phyloP scores from a whole-genome alignment of 2,329 filamentous ascomycete genomes.

The Trichophyton equinum region DNA sequence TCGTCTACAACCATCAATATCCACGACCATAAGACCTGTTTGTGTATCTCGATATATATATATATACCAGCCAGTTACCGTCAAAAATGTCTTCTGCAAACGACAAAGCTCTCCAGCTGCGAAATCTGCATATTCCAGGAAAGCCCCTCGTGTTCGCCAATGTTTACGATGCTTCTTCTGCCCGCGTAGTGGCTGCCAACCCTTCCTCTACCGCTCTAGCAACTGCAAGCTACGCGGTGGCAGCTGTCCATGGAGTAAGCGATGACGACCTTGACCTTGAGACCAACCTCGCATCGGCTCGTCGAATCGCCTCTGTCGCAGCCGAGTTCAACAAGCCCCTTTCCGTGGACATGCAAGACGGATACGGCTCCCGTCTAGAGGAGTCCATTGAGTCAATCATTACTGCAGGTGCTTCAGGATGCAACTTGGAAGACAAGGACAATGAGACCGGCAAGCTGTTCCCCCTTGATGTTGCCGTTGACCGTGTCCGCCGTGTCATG shows the following conservation, averaged over 20 bases:
- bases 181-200: constrained; percentile 32
- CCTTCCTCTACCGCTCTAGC: constrained; percentile 32
- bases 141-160: constrained; percentile 44
- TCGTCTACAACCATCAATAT: no score
- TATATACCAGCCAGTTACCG: background rate
- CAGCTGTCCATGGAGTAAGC: constrained; percentile 32
- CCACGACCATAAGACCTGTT: no score
- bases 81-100: background rate
- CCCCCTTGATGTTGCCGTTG: constrained; percentile 36
- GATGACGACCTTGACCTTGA: constrained; percentile 41
- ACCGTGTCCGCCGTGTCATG: constrained; percentile 31
- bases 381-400: constrained; percentile 37
- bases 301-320: constrained; percentile 35
- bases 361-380: constrained; percentile 40
- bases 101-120: constrained; percentile 11
- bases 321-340: constrained; percentile 36
- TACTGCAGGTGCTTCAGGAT: constrained; percentile 42
- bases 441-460: constrained; percentile 26
- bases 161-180: constrained; percentile 41
- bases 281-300: constrained; percentile 40
- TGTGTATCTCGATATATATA: no score
- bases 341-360: constrained; percentile 49
- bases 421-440: constrained; percentile 47
- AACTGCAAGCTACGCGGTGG: constrained; percentile 42
- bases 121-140: constrained; percentile 38